Evolutionary conservation across 352 stramenopile genomes (phyloP), one percentile per base, ranked within the genome.

Genomic region (Globisporangium rhizosaccharum): DNA sequence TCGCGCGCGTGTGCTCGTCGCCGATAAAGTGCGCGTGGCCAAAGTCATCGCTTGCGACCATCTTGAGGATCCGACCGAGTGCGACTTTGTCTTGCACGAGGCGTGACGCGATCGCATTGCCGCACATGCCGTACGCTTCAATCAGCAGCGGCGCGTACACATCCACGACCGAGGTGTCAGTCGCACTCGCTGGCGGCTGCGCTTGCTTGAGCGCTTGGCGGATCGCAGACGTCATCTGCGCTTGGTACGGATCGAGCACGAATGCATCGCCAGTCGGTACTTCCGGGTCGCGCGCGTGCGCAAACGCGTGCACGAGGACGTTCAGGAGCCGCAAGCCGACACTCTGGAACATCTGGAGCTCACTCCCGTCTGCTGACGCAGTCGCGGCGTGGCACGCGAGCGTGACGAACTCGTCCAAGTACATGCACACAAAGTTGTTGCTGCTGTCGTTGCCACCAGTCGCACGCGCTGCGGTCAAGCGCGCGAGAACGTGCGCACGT

Each of bases 381-480:
- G 82, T 92, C 12, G 82, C 71, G 11, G 86, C 79, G 37, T 95
- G 82, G 48, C 86, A 95, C 5, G 83, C 74, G 25, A 95, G 70
- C 0, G 86, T 93, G 18, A 95, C 76, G 56, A 95, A 89, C 72
- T 95, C 86, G 49, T 95, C 86, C 59, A 95, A 37, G 63, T 94
- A 95, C 81, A 95, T 88, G 53, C 81, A 88, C 17, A 95, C 52
- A 59, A 89, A 95, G 57, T 95, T 90, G 23, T 65, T 67, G 3
- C 61, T 42, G 57, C 56, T n/a, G 20, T 47, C 30, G 6, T 30
- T 57, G 20, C 33, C 20, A 4, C 37, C 49, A 7, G 44, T 23
- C 45, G 23, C n/a, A 23, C 5, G 10, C n/a, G 28, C n/a, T 8
- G 51, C 26, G 0, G 44, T 26, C 1, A 87, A 57, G 28, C 65